Evolutionary conservation across 768 basidiomycete genomes (phyloP).

Genomic region (Lepiota brunneoincarnata): DNA sequence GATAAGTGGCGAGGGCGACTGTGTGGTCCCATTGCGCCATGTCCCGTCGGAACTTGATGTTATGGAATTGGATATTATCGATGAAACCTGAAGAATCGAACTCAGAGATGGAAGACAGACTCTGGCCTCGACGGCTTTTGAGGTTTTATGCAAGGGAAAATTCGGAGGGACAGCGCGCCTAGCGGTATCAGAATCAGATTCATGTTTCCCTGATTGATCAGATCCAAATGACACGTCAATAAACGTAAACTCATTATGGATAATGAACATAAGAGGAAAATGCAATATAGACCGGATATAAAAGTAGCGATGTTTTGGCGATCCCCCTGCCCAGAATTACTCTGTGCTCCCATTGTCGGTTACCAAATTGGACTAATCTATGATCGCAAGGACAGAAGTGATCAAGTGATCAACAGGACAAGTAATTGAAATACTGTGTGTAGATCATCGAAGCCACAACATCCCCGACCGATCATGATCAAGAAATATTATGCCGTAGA

Average conservation of each 20-base stretch:
- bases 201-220: not conserved
- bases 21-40: conserved; percentile 35
- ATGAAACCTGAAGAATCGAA: not conserved
- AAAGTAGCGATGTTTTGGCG: not conserved
- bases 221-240: not conserved
- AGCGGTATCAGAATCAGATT: not conserved
- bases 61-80: not conserved
- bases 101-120: not conserved
- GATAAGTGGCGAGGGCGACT: conserved; percentile 33
- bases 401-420: not conserved
- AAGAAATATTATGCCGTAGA: conserved; percentile 6
- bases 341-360: not conserved
- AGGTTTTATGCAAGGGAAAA: no score
- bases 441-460: conserved; percentile 9
- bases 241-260: conserved; percentile 3
- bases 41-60: not conserved
- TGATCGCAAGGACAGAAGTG: conserved; percentile 10
- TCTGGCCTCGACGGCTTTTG: no score
- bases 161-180: not conserved
- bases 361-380: not conserved
- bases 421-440: conserved; percentile 15
- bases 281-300: no score
- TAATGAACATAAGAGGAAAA: no score
- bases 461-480: conserved; percentile 14
- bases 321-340: not conserved